Base-by-base conservation (phyloP, 2,329 filamentous ascomycete species). In the Botrytis tulipae region DNA sequence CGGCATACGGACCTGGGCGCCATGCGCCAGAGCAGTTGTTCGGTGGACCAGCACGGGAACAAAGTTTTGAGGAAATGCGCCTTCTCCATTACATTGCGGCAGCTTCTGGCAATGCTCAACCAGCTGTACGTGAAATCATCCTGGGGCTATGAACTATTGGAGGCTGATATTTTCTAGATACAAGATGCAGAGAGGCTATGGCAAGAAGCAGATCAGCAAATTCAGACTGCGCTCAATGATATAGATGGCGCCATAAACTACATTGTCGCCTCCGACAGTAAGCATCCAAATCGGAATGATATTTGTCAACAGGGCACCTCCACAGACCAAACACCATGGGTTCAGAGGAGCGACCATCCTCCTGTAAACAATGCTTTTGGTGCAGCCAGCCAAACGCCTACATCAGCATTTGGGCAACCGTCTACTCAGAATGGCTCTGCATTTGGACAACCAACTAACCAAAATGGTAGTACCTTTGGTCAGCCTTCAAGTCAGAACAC, bases 1-100 rank as follows among this genome's bases (percentile, higher is more conserved):
- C 95, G 1, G 88, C 92, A 35, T 98, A 97, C 82, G 93, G 91
- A 0, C 94, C 95, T 0, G 92, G 92, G 6, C 87, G 85, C 78
- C 89, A 94, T 78, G 89, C 92, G 1, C 95, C 95, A 0, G 89
- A 89, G 29, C 94, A 97, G 82, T 86, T 98, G 1, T 95, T 97
- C 79, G 94, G 94, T 70, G 94, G 94, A 1, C 87, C 86, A 62
- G 86, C 89, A 9, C 88, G 94, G 29, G 95, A 98, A 82, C 92
- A 94, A 81, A 97, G 94, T 79, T 92, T 92, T 59, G 95, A 98
- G 82, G 95, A 98, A 82, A 88, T 97, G 81, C 88, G 94, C 68
- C 81, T 95, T n/a, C 90, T 93, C 35, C 91, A 94, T 80, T 95
- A 95, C 79, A 85, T 90, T 70, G 88, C 88, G 2, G 84, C 86